Conservation (phyloP, 306 rosid species). For the Alnus rubra region DNA sequence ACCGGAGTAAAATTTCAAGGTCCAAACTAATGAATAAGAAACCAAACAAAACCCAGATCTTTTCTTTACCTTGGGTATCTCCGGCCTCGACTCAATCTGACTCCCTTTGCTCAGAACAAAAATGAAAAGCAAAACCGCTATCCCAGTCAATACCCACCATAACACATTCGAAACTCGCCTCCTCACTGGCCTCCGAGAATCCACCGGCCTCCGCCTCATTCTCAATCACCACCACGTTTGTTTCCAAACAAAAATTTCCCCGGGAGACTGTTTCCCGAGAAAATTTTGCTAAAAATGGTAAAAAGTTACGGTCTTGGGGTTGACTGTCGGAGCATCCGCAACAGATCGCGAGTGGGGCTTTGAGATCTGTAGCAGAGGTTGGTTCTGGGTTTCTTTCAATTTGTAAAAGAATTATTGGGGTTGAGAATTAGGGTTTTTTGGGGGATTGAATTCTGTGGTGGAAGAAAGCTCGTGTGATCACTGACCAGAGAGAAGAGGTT, state of each 20-base stretch:
- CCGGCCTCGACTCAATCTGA: conserved; percentile 77
- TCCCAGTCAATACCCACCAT: conserved; percentile 74
- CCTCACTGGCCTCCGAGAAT: conserved; percentile 79
- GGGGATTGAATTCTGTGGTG: conserved; percentile 5
- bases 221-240: conserved; percentile 6
- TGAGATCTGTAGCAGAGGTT: conserved; percentile 29
- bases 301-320: neutral
- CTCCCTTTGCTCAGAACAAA: conserved; percentile 66
- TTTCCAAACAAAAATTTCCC: neutral
- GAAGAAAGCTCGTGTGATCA: conserved; percentile 21
- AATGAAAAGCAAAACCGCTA: conserved; percentile 69
- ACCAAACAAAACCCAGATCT: neutral
- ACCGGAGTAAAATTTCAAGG: conserved; percentile 5
- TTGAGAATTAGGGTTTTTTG: conserved; percentile 20
- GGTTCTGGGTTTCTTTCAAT: neutral
- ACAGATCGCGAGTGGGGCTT: conserved; percentile 18
- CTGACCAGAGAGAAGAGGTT: neutral
- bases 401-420: conserved; percentile 4
- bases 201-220: conserved; percentile 88
- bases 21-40: neutral
- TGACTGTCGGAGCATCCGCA: neutral
- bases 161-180: conserved; percentile 70
- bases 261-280: conserved; percentile 18
- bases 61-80: conserved; percentile 51
- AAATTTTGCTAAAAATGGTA: neutral